A percentile compares a stretch with the other conserved stretches of the same genome.
Evolutionary conservation across 2,329 filamentous ascomycete species (phyloP).

Genomic region (Penicillium freii): DNA sequence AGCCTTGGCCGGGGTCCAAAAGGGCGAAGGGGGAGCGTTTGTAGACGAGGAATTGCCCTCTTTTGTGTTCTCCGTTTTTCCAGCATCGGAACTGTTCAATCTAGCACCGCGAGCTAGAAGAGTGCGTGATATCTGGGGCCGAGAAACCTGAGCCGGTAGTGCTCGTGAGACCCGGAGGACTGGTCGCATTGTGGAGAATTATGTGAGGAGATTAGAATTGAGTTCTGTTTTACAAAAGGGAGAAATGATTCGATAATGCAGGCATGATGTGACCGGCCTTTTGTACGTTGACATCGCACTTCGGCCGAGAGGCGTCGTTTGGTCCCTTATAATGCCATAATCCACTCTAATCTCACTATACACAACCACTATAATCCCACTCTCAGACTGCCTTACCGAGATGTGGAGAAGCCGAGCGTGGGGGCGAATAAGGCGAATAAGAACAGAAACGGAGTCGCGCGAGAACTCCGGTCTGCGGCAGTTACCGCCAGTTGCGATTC

Average conservation of each 20-base stretch:
- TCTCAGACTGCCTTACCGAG: not conserved
- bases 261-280: constrained; percentile 9
- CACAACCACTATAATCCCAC: not conserved
- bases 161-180: constrained; percentile 22
- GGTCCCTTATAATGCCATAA: not conserved
- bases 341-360: constrained; percentile 4
- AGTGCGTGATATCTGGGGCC: constrained; percentile 17
- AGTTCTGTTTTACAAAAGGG: not conserved
- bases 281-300: constrained; percentile 15
- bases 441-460: not conserved
- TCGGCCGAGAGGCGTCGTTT: constrained; percentile 16
- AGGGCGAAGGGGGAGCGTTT: constrained; percentile 20
- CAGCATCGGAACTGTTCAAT: constrained; percentile 18
- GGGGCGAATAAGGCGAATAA: not conserved
- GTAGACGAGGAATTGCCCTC: constrained; percentile 16
- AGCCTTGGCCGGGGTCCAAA: constrained; percentile 49
- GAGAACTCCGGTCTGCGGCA: not conserved
- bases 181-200: constrained; percentile 23
- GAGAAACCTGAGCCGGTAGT: constrained; percentile 29
- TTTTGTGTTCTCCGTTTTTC: not conserved
- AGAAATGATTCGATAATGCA: not conserved
- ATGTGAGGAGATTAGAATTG: not conserved
- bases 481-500: not conserved
- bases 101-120: constrained; percentile 14
- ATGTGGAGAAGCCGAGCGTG: constrained; percentile 2